A percentile compares a stretch with the other conserved stretches of the same genome.
These are phyloP conservation scores for barrel medic (Medicago truncatula) DNA, from an alignment of 306 rosid species.

Conservation along the genomic window DNA sequence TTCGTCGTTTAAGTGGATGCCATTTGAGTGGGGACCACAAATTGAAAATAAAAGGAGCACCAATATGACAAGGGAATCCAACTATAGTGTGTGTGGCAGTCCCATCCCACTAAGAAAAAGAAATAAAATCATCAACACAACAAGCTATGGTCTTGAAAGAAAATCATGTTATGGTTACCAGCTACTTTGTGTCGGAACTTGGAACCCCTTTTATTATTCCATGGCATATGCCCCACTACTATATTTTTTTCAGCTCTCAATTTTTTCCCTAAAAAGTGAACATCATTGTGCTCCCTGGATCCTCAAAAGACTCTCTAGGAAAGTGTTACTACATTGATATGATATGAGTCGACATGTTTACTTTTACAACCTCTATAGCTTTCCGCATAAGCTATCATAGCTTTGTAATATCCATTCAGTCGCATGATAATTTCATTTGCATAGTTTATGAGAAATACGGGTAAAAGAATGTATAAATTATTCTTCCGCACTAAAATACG, in stretches of 20 bases:
- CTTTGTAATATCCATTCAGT: background rate
- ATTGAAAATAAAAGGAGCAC: slow-evolving; percentile 35
- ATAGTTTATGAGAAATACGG: background rate
- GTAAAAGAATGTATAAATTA: too few relatives aligned
- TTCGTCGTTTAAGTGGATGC: slow-evolving; percentile 50
- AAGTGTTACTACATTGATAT: background rate
- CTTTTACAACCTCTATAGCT: slow-evolving; percentile 18
- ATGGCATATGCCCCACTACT: slow-evolving; percentile 43
- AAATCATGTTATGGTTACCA: too few relatives aligned
- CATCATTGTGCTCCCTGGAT: slow-evolving; percentile 31
- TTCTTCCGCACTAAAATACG: background rate
- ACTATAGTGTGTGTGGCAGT: slow-evolving; percentile 36
- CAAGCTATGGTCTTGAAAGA: slow-evolving; percentile 9
- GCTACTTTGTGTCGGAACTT: slow-evolving; percentile 36
- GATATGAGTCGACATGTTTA: background rate
- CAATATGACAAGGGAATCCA: slow-evolving; percentile 47
- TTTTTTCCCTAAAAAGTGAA: background rate
- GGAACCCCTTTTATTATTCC: slow-evolving; percentile 39
- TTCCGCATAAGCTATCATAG: background rate
- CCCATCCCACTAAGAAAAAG: slow-evolving; percentile 37
- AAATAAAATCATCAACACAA: background rate
- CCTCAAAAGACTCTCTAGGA: slow-evolving; percentile 10
- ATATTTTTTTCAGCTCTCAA: background rate
- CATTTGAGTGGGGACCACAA: slow-evolving; percentile 38
- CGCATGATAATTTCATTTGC: background rate